These are phyloP conservation scores for Phyllosticta citrichinensis DNA, from an alignment of 2,329 filamentous ascomycete species.

Conservation along the genomic window DNA sequence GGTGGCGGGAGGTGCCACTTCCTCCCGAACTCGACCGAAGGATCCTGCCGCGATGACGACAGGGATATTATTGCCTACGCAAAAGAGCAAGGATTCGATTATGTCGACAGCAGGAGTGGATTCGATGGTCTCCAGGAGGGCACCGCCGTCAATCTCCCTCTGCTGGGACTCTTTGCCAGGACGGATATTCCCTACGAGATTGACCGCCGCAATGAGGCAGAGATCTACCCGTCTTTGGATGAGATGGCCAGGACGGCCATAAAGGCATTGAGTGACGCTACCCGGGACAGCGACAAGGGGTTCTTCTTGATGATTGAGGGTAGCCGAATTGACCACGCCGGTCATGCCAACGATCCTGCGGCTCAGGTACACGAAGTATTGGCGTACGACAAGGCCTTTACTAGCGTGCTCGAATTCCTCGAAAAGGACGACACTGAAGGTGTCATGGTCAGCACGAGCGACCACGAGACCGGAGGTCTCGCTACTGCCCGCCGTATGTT, in stretches of 20 bases:
- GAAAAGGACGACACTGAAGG: conserved; percentile 62
- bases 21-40: conserved; percentile 66
- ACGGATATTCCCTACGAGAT: conserved; percentile 87
- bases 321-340: conserved; percentile 90
- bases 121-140: conserved; percentile 68
- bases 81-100: conserved; percentile 69
- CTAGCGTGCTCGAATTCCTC: conserved; percentile 75
- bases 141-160: conserved; percentile 59
- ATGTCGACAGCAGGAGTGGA: conserved; percentile 58
- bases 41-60: conserved; percentile 73
- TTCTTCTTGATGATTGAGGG: conserved; percentile 99
- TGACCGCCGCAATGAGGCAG: conserved; percentile 68
- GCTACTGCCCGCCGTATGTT: conserved; percentile 63
- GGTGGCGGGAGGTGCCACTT: conserved; percentile 93
- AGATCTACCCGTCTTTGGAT: conserved; percentile 76
- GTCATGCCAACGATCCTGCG: conserved; percentile 49
- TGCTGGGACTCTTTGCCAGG: conserved; percentile 75
- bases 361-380: conserved; percentile 69
- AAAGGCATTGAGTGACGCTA: conserved; percentile 68
- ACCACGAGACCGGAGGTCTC: conserved; percentile 92
- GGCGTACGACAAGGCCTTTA: conserved; percentile 85
- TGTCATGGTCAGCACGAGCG: conserved; percentile 79
- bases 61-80: conserved; percentile 67
- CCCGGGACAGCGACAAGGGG: conserved; percentile 72
- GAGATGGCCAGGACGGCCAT: conserved; percentile 86